Evolutionary conservation across 1,284 basidiomycete genomes (phyloP), one percentile per base, ranked within the genome.

Genomic region (Xerocomus amazonicus): DNA sequence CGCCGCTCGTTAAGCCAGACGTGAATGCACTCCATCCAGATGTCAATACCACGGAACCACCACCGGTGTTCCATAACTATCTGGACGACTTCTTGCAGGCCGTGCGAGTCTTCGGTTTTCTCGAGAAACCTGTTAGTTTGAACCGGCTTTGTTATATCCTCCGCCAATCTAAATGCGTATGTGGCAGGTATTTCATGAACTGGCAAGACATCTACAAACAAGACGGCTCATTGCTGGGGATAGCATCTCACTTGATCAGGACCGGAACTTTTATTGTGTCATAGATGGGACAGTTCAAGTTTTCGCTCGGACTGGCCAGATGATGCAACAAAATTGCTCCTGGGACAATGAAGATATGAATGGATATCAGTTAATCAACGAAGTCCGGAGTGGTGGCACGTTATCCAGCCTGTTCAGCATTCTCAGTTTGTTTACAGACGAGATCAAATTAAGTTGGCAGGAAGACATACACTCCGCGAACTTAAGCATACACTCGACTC

Each of bases 321-420:
- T 72, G 10, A 59, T 65, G 6, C 69, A 68, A n/a, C 75, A 74
- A 43, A 75, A 76, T 46, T 79, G 80, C 19, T 71, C 78, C 26
- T 90, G 85, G 81, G 89, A 90, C 37, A 82, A 87, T 49, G 88
- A 91, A 63, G 84, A 88, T 54, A 88, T 91, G 78, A 94, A 95
- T 57, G 94, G 93, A 6, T 97, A 92, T 68, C 92, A 95, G 62
- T 74, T 97, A 5, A 77, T 97, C 40, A 97, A 97, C 62, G 92
- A 95, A 72, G 95, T 97, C 28, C 86, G 90, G 35, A 89, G 86
- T n/a, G 94, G 94, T 6, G 93, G 96, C 9, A 99, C 94, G 0
- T 75, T 98, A 13, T 96, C 93, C 35, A 96, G 92, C 60, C 77
- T 98, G 35, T 98, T 99, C 71, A 97, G 93, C 12, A 99, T 99